Percentiles rank a stretch among this genome's conserved stretches.
These are phyloP conservation scores for Ceratobasidium sp. DNA, from an alignment of 1,284 basidiomycete species.

Conservation along the genomic window DNA sequence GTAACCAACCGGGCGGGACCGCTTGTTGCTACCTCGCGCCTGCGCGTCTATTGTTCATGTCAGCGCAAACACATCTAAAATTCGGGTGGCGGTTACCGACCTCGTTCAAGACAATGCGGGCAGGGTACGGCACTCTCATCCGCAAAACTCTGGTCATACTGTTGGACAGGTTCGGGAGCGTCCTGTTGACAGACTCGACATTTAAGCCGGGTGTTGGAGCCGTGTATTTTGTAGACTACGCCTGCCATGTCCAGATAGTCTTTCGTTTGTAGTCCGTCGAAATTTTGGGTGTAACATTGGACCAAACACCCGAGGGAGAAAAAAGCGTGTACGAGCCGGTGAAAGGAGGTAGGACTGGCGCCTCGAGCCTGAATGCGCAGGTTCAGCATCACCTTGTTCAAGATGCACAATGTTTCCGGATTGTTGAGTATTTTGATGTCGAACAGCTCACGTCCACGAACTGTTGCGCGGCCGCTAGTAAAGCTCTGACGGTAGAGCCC, in stretches of 20 bases:
- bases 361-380: not conserved
- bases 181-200: not conserved
- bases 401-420: too few relatives aligned
- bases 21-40: too few relatives aligned
- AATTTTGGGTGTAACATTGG: slow-evolving; percentile 21
- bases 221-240: slow-evolving; percentile 2
- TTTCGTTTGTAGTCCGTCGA: slow-evolving; percentile 23
- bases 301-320: not conserved
- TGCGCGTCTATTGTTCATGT: too few relatives aligned
- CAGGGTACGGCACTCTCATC: not conserved
- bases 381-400: not conserved
- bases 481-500: too few relatives aligned
- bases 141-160: not conserved
- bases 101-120: not conserved
- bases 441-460: too few relatives aligned
- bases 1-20: too few relatives aligned
- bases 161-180: not conserved
- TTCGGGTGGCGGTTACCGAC: too few relatives aligned
- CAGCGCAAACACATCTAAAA: too few relatives aligned
- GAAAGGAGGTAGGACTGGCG: not conserved
- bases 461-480: too few relatives aligned
- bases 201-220: not conserved
- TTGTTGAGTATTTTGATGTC: too few relatives aligned
- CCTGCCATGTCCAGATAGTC: slow-evolving; percentile 1
- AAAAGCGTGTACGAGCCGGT: not conserved